Base-by-base conservation (phyloP, 768 basidiomycete species). In the Auriculariales sp. region DNA sequence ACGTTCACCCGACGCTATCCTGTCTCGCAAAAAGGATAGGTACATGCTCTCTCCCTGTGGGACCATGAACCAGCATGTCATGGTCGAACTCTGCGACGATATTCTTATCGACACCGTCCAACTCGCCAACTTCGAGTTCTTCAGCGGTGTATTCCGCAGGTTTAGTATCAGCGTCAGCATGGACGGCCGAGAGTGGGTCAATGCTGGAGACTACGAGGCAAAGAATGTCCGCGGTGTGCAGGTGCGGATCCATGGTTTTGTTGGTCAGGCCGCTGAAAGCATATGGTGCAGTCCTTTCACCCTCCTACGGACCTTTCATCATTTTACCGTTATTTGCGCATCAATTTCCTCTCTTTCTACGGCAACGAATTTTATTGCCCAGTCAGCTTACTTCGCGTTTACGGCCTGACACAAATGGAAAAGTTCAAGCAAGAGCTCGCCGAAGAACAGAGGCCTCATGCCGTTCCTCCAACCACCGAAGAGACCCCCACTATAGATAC, bases 301-400 rank as follows among this genome's bases (percentile, higher is more conserved):
- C 77, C 79, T 1, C 84, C 81, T 0, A 73, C 71, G 7, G 80
- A 82, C 0, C 61, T 89, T 35, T 72, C 74, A 4, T 82, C 81
- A 58, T 98, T 99, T 65, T 95, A 93, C 63, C 83, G 93, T 12
- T 97, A 83, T 61, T 79, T 99, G 51, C 81, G 93, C 1, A 77
- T 99, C 59, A 92, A 97, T 63, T 97, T 99, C 61, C 76, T 84
- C 46, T 84, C 88, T 0, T 84, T 92, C 60, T 98, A 95, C 57
- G 88, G 91, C 17, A 84, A 78, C 58, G 95, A 99, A 64, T 98
- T 84, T 66, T 98, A 92, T 62, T 99, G 95, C 59, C 95, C 95
- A 0, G 72, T 98, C 15, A 92, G 88, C 0, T 75, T 97, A 1
- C 73, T 98, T 15, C 81, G 91, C 27, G 91, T 95, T 1, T 98